Conservation (phyloP, 2,329 filamentous ascomycete genomes). For the Parascedosporium putredinis region DNA sequence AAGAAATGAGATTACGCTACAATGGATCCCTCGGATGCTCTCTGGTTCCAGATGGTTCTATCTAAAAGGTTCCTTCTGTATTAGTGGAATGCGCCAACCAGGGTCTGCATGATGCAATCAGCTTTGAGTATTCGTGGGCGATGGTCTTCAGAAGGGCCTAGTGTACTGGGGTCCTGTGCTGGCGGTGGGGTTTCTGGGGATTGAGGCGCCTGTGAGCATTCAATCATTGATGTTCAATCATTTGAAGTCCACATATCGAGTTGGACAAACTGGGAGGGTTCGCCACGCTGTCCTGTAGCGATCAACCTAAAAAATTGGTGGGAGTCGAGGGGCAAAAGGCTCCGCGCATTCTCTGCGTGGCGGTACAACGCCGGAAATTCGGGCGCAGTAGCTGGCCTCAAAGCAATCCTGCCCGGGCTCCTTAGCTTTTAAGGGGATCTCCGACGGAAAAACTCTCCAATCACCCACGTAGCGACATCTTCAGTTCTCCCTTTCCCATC, state of each 20-base stretch:
- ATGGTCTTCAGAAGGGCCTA: neutral
- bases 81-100: neutral
- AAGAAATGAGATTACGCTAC: no score
- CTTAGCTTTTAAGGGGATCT: neutral
- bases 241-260: no score
- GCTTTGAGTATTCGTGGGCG: neutral
- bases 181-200: neutral
- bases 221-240: no score
- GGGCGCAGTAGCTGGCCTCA: neutral
- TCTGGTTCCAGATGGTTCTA: neutral
- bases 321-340: neutral
- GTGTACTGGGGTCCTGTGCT: neutral
- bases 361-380: conserved; percentile 5
- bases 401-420: no score
- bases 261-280: no score
- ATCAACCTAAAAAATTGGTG: neutral
- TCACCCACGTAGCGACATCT: neutral
- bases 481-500: neutral
- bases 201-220: no score
- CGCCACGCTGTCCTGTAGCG: conserved; percentile 2
- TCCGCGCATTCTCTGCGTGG: neutral
- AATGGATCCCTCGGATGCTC: no score
- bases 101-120: conserved; percentile 1
- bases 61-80: neutral
- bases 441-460: neutral